Base-by-base conservation (phyloP, 768 basidiomycete genomes). In the Tylopilus felleus region DNA sequence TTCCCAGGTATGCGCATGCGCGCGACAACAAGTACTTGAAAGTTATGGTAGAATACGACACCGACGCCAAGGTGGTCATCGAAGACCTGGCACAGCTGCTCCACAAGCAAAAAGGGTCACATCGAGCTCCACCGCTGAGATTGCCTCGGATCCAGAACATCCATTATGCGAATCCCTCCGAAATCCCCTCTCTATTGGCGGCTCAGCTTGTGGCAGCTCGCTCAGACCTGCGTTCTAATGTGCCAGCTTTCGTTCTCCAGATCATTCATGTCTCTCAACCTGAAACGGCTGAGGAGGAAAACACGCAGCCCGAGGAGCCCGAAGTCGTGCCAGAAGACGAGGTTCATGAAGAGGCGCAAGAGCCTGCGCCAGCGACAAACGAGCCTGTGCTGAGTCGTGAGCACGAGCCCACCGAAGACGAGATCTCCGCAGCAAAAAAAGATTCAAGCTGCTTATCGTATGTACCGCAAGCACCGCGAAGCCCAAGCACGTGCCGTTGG, bases 141-240 rank as follows among this genome's bases (percentile, higher is more conserved):
- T 28, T 65, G 21, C 35, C 43, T 2, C 60, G 63, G 13, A 63
- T 75, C 13, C 67, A 67, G 8, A 59, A 67, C 12, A 64, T 76
- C 27, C 44, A 69, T 5, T 78, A 65, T 60, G 45, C 58, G 16
- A 51, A 60, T 3, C 51, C 61, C 4, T 66, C 61, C 3, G 71
- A 75, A 6, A 64, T 77, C 13, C 69, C 67, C 0, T 42, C 43
- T 13, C 48, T 75, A 21, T 48, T 76, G 8, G 57, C 60, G 10
- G 41, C 62, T 14, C 57, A 52, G 8, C 45, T 58, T 12, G 55
- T 57, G 3, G 25, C 40, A 16, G 60, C 60, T 31, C 59, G 51
- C 8, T 59, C 61, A 4, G 48, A 60, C 9, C 46, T 65, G 6
- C 55, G 52, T 23, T 47, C 49, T 12, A 59, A 61, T 6, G 63